Evolutionary conservation across 1,139 yeast genomes (phyloP), one percentile per base, ranked within the genome.

Genomic region (Hansenula lynferdii): DNA sequence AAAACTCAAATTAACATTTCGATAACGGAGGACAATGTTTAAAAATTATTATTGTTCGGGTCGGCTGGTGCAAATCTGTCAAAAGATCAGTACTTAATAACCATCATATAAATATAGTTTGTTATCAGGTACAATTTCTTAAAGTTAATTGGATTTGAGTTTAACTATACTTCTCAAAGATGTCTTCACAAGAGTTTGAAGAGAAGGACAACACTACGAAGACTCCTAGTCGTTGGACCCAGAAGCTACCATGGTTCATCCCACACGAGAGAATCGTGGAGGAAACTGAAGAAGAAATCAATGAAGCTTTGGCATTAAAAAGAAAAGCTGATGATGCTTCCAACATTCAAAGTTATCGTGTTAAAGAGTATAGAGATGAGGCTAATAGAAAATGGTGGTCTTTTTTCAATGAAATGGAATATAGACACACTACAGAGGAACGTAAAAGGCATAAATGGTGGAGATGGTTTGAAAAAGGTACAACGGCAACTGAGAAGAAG

Each of bases 281-380:
- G 3, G 28, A 26, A 11, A 15, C 18, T 6, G 28, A 11, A 15
- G 28, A 26, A 15, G 11, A 14, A 15, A 26, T 15, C 11, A 12
- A 17, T 11, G 12, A 26, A 11, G 28, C 11, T 22, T 22, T 9
- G 8, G 11, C 24, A 6, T 22, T 22, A 22, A 22, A 12, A 22
- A 22, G 11, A 9, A 22, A 22, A 9, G 24, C 8, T 9, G 24
- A 22, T 9, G 24, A 22, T 6, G 18, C 14, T 15, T 8, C 12
- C 14, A 11, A 11, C 15, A 14, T 15, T 6, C 5, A 6, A 26
- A 15, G 15, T 10, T 26, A 26, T 5, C 6, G 15, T 15, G 11
- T 26, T 15, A 18, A 83, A 77, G 84, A 77, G 52, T 75, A 72
- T 50, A 62, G 82, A 49, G 83, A 77, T 52, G 85, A 79, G 54